Base-by-base conservation (phyloP, 2,329 filamentous ascomycete genomes). In the Salinomyces thailandicus region DNA sequence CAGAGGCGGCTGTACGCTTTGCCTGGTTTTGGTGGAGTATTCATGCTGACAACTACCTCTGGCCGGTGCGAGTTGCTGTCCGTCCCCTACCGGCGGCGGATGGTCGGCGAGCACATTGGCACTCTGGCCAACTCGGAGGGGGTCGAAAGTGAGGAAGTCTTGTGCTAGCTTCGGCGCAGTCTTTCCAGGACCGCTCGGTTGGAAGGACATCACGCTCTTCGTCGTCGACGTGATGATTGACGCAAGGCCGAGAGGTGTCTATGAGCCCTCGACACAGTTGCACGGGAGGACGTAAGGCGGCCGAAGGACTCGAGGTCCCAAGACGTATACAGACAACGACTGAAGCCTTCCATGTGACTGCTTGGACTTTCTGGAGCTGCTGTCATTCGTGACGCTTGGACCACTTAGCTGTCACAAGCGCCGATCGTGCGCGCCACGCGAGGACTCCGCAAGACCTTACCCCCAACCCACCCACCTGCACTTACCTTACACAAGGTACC, bases 1-100 rank as follows among this genome's bases (percentile, higher is more conserved):
- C 8, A 62, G 53, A 8, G 55, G 53, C 5, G 69, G 65, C 17
- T 69, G 52, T 19, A 62, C 55, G 36, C 70, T 74, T 54, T 79
- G 75, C 31, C 64, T 61, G 14, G 59, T 43, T 52, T 82, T 81
- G 31, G 62, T 62, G 30, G 68, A 62, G 52, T 80, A 75, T 18
- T 63, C 59, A 60, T 84, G 79, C 36, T 62, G 65, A 55, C 78
- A 81, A 43, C 69, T 70, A 20, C 50, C 55, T 31, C 48, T 49
- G 7, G 64, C 62, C 16, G 57, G 50, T 14, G 50, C 42, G 5
- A 55, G 54, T 8, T 52, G 52, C 6, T 45, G 47, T 13, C 54
- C 51, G 24, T 62, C 56, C 39, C 62, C 56, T 37, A 67, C 71
- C n/a, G 67, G 64, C 5, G 71, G 72, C 30, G 76, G 71, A 16